Percentiles rank a stretch among this genome's conserved stretches.
These are phyloP conservation scores for Conticribra weissflogii DNA, from an alignment of 108 stramenopile genomes.

Conservation along the genomic window DNA sequence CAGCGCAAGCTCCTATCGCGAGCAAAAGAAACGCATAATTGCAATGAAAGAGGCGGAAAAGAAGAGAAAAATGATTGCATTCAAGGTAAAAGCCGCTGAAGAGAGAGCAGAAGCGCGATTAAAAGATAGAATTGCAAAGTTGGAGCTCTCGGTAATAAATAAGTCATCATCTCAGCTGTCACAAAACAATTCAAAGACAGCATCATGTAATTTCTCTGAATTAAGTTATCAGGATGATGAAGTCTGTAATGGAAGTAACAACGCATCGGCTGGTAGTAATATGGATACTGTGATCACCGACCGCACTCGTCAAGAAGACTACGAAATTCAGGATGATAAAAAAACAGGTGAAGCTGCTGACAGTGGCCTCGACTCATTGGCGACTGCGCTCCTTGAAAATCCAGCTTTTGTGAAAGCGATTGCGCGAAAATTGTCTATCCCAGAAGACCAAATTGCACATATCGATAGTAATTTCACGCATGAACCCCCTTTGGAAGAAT, in stretches of 20 bases:
- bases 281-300: too few relatives aligned
- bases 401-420: slow-evolving; percentile 43
- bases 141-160: slow-evolving; percentile 16
- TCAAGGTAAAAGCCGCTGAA: slow-evolving; percentile 45
- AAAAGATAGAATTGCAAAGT: slow-evolving; percentile 26
- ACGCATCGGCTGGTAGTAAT: background rate
- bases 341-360: background rate
- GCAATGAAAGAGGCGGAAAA: slow-evolving; percentile 37
- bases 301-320: background rate
- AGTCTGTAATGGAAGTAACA: background rate
- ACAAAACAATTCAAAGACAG: too few relatives aligned
- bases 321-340: background rate
- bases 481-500: too few relatives aligned
- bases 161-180: too few relatives aligned
- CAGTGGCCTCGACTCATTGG: slow-evolving; percentile 41
- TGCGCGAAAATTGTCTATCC: slow-evolving; percentile 36
- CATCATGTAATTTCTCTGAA: too few relatives aligned
- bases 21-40: slow-evolving; percentile 29
- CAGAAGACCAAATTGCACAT: slow-evolving; percentile 37
- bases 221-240: too few relatives aligned
- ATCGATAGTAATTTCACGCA: slow-evolving; percentile 11
- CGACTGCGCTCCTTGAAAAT: slow-evolving; percentile 29
- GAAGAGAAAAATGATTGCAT: slow-evolving; percentile 20
- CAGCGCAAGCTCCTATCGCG: slow-evolving; percentile 35
- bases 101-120: slow-evolving; percentile 31